These are phyloP conservation scores for Colletotrichum sp. DNA, from an alignment of 2,329 filamentous ascomycete genomes.

Conservation along the genomic window DNA sequence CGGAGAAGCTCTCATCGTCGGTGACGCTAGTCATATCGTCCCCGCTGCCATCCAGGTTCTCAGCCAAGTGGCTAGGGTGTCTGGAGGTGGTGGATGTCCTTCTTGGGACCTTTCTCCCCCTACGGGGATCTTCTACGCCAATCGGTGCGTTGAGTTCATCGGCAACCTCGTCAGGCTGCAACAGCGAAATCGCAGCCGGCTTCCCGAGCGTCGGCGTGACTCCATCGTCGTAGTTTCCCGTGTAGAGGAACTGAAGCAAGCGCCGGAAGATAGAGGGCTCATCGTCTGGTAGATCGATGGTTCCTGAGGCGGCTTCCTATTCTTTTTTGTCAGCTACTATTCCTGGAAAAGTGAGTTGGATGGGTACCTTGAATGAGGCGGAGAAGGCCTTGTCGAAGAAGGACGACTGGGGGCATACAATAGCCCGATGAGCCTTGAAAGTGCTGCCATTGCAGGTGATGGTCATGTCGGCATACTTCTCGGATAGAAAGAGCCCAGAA, in stretches of 20 bases:
- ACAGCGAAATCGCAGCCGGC: not conserved
- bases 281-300: constrained; percentile 32
- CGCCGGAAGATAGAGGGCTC: constrained; percentile 27
- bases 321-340: not conserved
- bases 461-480: constrained; percentile 35
- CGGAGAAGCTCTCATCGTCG: not conserved
- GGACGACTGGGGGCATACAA: constrained; percentile 38
- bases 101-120: not conserved
- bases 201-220: not conserved
- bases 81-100: not conserved
- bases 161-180: constrained; percentile 1
- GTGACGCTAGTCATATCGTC: not conserved
- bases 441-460: constrained; percentile 31
- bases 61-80: not conserved
- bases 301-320: constrained; percentile 21
- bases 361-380: constrained; percentile 29
- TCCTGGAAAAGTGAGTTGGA: not conserved
- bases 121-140: not conserved
- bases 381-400: constrained; percentile 29
- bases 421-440: constrained; percentile 36
- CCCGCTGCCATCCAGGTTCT: not conserved
- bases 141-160: not conserved
- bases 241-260: constrained; percentile 36
- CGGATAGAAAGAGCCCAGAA: not conserved
- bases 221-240: constrained; percentile 22